Conservation (phyloP, 192 early-diverging fungal species). For the Coemansia biformis region DNA sequence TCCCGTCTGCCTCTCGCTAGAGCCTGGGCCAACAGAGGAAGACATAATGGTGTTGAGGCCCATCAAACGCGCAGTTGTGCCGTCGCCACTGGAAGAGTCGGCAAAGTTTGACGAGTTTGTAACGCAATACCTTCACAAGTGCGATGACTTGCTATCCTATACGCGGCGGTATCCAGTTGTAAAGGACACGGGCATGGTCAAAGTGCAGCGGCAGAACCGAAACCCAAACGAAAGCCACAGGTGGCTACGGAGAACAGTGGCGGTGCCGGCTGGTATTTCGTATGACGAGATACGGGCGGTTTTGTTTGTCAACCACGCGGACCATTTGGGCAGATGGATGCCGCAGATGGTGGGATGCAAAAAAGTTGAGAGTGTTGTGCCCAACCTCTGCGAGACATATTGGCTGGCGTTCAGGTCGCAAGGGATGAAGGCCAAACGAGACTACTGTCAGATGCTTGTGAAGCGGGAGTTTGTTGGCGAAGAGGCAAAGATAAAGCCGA, state of each 20-base stretch:
- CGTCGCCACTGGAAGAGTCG: conserved; percentile 28
- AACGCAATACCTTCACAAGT: conserved; percentile 47
- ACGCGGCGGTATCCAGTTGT: conserved; percentile 33
- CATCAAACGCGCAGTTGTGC: conserved; percentile 21
- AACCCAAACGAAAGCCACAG: conserved; percentile 40
- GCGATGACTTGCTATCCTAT: conserved; percentile 44
- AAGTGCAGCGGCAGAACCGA: conserved; percentile 40
- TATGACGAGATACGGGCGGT: conserved; percentile 31
- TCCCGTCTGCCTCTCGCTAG: too few relatives aligned
- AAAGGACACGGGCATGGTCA: conserved; percentile 9
- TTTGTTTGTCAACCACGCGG: conserved; percentile 16
- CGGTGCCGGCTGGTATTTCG: not conserved
- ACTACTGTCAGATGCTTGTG: conserved; percentile 42
- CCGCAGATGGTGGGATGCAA: conserved; percentile 15
- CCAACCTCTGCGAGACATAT: conserved; percentile 25
- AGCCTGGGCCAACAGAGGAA: too few relatives aligned
- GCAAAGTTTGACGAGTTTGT: conserved; percentile 29
- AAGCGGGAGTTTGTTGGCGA: conserved; percentile 39
- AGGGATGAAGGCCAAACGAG: conserved; percentile 28
- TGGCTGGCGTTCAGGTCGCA: conserved; percentile 17
- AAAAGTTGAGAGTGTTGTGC: conserved; percentile 25
- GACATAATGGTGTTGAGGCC: conserved; percentile 38
- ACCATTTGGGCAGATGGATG: conserved; percentile 26
- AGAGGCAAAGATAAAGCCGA: conserved; percentile 13
- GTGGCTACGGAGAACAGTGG: conserved; percentile 35